Conservation (phyloP, 768 basidiomycete genomes). For the Dendrothele bispora region DNA sequence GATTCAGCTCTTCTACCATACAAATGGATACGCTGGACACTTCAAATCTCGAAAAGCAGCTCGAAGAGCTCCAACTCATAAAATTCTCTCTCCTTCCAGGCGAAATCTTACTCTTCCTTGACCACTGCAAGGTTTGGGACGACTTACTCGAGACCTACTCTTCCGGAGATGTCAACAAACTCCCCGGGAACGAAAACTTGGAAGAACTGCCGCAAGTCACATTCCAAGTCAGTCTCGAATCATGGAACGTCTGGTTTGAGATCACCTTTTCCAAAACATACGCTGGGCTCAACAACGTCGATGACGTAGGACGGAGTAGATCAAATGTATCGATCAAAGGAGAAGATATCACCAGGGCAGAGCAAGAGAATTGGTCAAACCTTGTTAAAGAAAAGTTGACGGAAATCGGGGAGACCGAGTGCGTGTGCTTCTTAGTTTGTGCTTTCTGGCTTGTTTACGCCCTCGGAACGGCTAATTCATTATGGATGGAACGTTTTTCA, state of each 20-base stretch:
- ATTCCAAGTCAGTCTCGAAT: slow-evolving; percentile 5
- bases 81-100: slow-evolving; percentile 61
- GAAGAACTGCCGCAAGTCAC: neutral
- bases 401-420: slow-evolving; percentile 36
- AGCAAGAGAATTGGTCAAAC: slow-evolving; percentile 51
- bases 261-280: slow-evolving; percentile 21
- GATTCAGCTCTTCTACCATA: too few species aligned
- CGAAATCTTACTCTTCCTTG: slow-evolving; percentile 49
- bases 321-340: slow-evolving; percentile 52
- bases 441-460: too few species aligned
- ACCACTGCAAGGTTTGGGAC: slow-evolving; percentile 32
- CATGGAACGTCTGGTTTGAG: slow-evolving; percentile 27
- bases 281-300: slow-evolving; percentile 10
- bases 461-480: too few species aligned
- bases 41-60: too few species aligned
- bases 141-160: slow-evolving; percentile 14
- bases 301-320: too few species aligned
- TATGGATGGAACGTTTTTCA: too few species aligned
- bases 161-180: neutral
- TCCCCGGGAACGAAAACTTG: too few species aligned
- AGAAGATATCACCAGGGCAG: slow-evolving; percentile 40
- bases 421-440: too few species aligned
- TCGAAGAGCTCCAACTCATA: slow-evolving; percentile 62
- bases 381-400: slow-evolving; percentile 35
- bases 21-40: too few species aligned